phyloP scores from a whole-genome alignment of 306 rosid species.

The Quercus rubra region DNA sequence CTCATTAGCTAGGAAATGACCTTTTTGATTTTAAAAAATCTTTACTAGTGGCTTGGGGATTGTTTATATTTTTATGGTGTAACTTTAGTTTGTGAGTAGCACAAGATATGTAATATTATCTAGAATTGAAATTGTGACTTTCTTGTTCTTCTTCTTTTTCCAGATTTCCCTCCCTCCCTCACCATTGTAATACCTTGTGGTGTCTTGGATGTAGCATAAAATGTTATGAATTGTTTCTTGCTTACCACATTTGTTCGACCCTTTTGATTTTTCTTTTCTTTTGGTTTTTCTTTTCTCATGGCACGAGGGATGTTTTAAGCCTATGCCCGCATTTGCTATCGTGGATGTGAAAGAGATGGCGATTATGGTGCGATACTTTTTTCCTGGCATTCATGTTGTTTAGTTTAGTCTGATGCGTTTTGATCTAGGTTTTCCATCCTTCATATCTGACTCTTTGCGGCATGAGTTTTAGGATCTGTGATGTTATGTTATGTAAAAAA shows the following conservation, averaged over 20 bases:
- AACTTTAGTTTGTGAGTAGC: neutral
- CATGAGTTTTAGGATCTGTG: conserved; percentile 7
- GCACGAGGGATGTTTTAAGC: conserved; percentile 46
- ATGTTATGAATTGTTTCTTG: conserved; percentile 17
- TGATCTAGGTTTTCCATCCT: neutral
- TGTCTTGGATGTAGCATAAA: conserved; percentile 14
- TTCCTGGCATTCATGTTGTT: conserved; percentile 22
- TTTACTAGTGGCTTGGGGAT: neutral
- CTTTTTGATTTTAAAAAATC: too few relatives aligned
- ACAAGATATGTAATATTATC: neutral
- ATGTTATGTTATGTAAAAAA: neutral
- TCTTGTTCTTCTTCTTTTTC: neutral
- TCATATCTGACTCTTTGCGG: neutral
- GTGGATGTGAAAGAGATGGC: conserved; percentile 24
- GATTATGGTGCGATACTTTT: conserved; percentile 27
- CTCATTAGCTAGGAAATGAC: too few relatives aligned
- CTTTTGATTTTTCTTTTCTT: conserved; percentile 35
- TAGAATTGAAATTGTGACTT: neutral
- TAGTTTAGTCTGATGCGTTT: conserved; percentile 11
- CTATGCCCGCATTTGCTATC: conserved; percentile 34
- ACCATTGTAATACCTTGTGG: neutral
- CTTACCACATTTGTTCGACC: conserved; percentile 18
- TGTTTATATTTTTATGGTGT: neutral
- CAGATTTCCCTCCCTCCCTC: neutral
- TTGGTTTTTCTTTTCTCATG: conserved; percentile 30